These are phyloP conservation scores for Furcasterigmium sp. DNA, from an alignment of 2,329 filamentous ascomycete species.

Conservation along the genomic window DNA sequence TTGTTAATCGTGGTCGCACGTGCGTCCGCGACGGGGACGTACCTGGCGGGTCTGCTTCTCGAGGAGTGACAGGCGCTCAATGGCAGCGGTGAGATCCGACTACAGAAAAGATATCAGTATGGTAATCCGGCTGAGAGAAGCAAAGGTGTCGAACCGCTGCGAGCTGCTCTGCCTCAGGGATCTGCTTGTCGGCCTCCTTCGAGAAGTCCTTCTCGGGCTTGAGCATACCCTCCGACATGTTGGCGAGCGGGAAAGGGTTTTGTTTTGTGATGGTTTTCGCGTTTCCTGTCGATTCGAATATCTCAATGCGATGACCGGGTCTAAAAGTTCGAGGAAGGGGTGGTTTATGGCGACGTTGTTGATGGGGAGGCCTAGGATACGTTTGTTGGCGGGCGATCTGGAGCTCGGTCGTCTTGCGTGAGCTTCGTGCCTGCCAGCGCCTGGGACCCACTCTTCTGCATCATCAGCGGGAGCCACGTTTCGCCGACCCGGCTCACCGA, in stretches of 20 bases:
- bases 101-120: conserved; percentile 21
- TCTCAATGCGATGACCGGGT: neutral
- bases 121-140: no score
- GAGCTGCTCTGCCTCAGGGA: conserved; percentile 85
- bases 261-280: neutral
- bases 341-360: neutral
- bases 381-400: conserved; percentile 9
- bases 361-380: conserved; percentile 6
- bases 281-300: neutral
- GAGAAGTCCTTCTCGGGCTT: conserved; percentile 99
- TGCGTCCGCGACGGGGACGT: conserved; percentile 13
- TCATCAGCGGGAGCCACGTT: neutral
- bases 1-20: conserved; percentile 17
- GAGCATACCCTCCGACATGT: conserved; percentile 76
- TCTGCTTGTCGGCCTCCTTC: conserved; percentile 88
- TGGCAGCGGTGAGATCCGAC: conserved; percentile 76
- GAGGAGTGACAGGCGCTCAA: conserved; percentile 86
- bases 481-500: neutral
- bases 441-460: neutral
- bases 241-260: conserved; percentile 20
- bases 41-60: conserved; percentile 99
- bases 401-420: conserved; percentile 6
- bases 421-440: conserved; percentile 1
- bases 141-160: conserved; percentile 59
- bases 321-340: neutral